phyloP scores from a whole-genome alignment of 768 basidiomycete genomes.

The Hydnum rufescens region DNA sequence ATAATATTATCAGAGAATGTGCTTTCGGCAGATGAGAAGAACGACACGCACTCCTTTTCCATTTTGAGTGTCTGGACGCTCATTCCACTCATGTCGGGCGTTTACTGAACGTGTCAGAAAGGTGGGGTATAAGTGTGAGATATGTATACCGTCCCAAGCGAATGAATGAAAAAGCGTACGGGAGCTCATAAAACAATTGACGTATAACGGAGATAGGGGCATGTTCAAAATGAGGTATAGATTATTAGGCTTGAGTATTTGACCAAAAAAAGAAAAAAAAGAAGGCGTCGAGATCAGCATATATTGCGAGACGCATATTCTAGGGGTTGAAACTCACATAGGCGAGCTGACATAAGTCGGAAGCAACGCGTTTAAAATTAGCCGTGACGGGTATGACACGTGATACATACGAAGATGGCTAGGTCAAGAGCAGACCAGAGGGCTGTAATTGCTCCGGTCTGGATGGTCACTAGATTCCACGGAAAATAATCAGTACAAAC shows the following conservation, averaged over 20 bases:
- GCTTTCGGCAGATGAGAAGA: no score
- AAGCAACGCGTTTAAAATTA: background rate
- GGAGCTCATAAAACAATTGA: background rate
- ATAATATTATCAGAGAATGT: no score
- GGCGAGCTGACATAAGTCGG: background rate
- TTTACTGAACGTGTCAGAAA: background rate
- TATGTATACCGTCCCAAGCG: background rate
- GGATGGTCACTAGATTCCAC: background rate
- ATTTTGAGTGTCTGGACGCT: no score
- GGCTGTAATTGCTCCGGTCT: background rate
- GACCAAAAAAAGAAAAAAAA: no score
- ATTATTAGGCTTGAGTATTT: conserved; percentile 1
- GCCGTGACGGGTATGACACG: background rate
- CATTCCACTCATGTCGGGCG: background rate
- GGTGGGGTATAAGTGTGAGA: background rate
- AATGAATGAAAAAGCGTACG: background rate
- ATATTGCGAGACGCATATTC: background rate
- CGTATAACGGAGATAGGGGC: background rate
- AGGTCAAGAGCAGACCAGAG: background rate
- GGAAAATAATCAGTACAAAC: background rate
- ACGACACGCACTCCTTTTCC: no score
- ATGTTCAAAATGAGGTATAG: background rate
- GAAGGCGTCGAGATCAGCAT: background rate
- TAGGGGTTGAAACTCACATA: background rate
- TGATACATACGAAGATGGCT: background rate